phyloP scores from a whole-genome alignment of 768 basidiomycete genomes.

The Macrolepiota albuminosa region DNA sequence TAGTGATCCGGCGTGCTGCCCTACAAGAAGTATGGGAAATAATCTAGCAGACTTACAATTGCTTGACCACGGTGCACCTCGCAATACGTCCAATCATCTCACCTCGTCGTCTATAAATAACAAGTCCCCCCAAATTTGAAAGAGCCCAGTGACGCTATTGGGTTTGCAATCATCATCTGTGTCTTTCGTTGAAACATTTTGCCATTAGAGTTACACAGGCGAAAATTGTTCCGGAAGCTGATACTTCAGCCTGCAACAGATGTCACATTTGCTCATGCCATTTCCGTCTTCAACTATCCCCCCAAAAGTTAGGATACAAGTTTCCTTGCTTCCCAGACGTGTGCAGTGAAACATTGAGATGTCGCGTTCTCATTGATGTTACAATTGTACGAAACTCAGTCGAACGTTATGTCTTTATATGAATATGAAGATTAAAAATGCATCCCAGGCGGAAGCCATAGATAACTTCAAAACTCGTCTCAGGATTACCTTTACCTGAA shows the following conservation, averaged over 20 bases:
- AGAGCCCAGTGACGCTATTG: constrained; percentile 16
- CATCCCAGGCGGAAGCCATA: background rate
- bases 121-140: constrained; percentile 24
- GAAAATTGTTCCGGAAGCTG: constrained; percentile 13
- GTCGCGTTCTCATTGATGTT: background rate
- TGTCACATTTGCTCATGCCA: constrained; percentile 20
- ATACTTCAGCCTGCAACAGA: constrained; percentile 11
- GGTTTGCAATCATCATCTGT: constrained; percentile 17
- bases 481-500: background rate
- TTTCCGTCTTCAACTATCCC: constrained; percentile 7
- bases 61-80: too few species aligned
- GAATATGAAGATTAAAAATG: background rate
- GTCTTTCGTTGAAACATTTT: background rate
- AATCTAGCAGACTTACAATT: too few species aligned
- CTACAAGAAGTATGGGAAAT: constrained; percentile 12
- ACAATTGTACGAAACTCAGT: background rate
- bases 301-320: background rate
- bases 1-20: too few species aligned
- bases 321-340: background rate
- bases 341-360: background rate
- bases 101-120: too few species aligned
- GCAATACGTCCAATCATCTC: too few species aligned
- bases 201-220: constrained; percentile 9
- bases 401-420: background rate
- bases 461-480: background rate